Evolutionary conservation across 2,329 filamentous ascomycete genomes (phyloP).

Genomic region (Massarina eburnea): DNA sequence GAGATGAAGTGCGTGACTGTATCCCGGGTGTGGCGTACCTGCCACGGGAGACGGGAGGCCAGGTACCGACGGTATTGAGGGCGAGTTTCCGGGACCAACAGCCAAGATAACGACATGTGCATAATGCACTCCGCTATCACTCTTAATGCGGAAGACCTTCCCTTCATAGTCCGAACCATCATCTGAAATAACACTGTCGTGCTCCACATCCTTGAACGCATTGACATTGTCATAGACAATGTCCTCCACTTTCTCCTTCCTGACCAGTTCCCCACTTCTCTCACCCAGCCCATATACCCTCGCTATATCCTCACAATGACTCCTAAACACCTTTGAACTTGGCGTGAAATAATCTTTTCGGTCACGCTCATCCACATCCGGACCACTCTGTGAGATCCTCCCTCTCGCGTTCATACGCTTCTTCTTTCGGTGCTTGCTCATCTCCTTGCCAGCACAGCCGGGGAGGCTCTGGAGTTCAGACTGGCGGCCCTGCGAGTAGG

Average conservation of each 20-base stretch:
- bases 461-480: constrained; percentile 69
- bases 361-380: constrained; percentile 49
- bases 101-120: constrained; percentile 69
- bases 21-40: constrained; percentile 48
- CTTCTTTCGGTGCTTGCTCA: constrained; percentile 75
- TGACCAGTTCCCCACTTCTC: constrained; percentile 54
- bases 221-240: constrained; percentile 60
- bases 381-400: constrained; percentile 36
- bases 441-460: constrained; percentile 75
- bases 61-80: constrained; percentile 50
- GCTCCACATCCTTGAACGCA: constrained; percentile 17
- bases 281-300: constrained; percentile 52
- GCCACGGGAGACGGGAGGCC: constrained; percentile 31
- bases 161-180: constrained; percentile 36
- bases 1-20: constrained; percentile 67
- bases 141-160: constrained; percentile 66
- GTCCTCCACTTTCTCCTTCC: constrained; percentile 61
- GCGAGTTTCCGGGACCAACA: constrained; percentile 65
- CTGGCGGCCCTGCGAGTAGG: constrained; percentile 62
- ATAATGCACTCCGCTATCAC: constrained; percentile 57
- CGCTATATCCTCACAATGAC: constrained; percentile 46
- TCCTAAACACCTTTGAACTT: constrained; percentile 42
- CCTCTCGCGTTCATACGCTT: constrained; percentile 57
- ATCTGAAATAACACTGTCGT: constrained; percentile 22
- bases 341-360: constrained; percentile 52